Conservation (phyloP, 1,284 basidiomycete species). For the Ceratobasidium sp. region DNA sequence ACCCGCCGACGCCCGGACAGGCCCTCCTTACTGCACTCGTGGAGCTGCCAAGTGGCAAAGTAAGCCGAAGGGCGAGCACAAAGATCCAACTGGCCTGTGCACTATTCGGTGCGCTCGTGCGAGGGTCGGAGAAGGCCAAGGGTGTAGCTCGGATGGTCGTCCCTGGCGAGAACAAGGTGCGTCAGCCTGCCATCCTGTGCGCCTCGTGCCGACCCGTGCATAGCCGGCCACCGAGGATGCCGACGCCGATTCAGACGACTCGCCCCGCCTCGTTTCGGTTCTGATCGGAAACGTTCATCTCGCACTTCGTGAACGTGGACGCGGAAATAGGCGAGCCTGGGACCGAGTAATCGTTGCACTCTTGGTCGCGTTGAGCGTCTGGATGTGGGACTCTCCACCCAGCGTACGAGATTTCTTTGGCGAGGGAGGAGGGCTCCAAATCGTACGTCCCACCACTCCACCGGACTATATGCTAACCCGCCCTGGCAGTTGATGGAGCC, state of each 20-base stretch:
- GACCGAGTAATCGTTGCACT: slow-evolving; percentile 88
- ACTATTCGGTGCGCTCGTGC: slow-evolving; percentile 57
- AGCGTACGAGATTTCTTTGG: slow-evolving; percentile 90
- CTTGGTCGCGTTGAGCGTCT: slow-evolving; percentile 81
- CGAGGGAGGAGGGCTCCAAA: slow-evolving; percentile 84
- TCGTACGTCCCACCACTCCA: slow-evolving; percentile 62
- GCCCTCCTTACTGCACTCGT: slow-evolving; percentile 57
- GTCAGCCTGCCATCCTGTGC: background rate
- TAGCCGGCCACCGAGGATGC: slow-evolving; percentile 43
- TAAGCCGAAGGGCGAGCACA: background rate
- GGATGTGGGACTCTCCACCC: slow-evolving; percentile 96
- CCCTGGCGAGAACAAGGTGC: slow-evolving; percentile 9
- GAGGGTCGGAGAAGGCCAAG: slow-evolving; percentile 60
- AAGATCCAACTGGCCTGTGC: slow-evolving; percentile 51
- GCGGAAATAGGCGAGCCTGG: slow-evolving; percentile 76
- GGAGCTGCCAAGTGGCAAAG: slow-evolving; percentile 48
- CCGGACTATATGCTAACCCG: no score
- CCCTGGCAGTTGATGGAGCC: slow-evolving; percentile 92
- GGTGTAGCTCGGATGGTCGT: slow-evolving; percentile 56
- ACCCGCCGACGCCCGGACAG: slow-evolving; percentile 51
- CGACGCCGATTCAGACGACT: slow-evolving; percentile 57
- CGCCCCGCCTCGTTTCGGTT: slow-evolving; percentile 55
- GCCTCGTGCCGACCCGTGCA: slow-evolving; percentile 43
- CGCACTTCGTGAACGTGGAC: slow-evolving; percentile 56
- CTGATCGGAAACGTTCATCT: slow-evolving; percentile 63